Evolutionary conservation across 257 asterid genomes (phyloP), one percentile per base, ranked within the genome.

Genomic region (Ophiorrhiza pumila): DNA sequence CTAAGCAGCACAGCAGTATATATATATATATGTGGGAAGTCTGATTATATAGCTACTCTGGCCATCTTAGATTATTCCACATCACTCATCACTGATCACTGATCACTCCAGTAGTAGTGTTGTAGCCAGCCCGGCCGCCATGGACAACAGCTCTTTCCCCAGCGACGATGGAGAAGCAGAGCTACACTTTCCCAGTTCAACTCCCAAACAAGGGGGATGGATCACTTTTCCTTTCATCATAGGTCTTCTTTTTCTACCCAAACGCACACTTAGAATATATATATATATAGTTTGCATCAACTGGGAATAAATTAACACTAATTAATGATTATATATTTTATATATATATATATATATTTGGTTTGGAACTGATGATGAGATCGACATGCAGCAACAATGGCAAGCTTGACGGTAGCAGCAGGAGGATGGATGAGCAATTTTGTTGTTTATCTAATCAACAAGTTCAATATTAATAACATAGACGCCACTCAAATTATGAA

Each of bases 351-450:
- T 50, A 23, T 42, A 47, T 39, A 13, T 59, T 11, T 37, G 35
- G 34, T 3, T 53, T 65, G 60, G 58, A 65, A 63, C n/a, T 14
- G 53, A 13, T 17, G 53, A 22, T 47, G 53, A 1, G 17, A n/a
- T n/a, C n/a, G 7, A 15, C 53, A 47, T 47, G 53, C 89, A 84
- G 87, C 77, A 42, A 79, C 79, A 2, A 17, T 77, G 57, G 83
- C 68, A 18, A 82, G 83, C n/a, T 41, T 79, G 78, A 73, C 80
- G 12, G 66, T 85, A 2, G 82, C 85, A 4, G 73, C 55, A 6
- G 83, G 80, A 43, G 86, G 91, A 47, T 78, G 82, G 85, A 0
- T 72, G 56, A 67, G 53, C 83, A 87, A 84, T 78, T 72, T 84
- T 1, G 83, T 84, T 8, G 89, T 87, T 4, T 84, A 77, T 73